These are phyloP conservation scores for Alternaria metachromatica DNA, from an alignment of 2,329 filamentous ascomycete species.

Conservation along the genomic window DNA sequence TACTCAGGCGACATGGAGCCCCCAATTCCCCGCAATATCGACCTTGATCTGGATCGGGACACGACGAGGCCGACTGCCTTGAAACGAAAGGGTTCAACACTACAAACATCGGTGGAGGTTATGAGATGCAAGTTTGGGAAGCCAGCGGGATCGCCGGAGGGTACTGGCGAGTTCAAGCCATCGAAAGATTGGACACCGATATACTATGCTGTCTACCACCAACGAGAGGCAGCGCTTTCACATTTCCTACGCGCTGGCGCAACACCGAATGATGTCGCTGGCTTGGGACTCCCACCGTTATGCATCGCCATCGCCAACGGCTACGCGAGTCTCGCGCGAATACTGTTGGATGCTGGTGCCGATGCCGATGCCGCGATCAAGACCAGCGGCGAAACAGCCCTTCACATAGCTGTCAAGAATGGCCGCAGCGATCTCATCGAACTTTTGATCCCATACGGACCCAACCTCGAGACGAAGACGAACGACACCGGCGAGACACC, in stretches of 20 bases:
- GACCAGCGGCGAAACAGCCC: slow-evolving; percentile 34
- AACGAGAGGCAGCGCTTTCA: slow-evolving; percentile 41
- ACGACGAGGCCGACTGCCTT: slow-evolving; percentile 7
- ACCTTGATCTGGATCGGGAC: slow-evolving; percentile 21
- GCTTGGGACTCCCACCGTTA: slow-evolving; percentile 32
- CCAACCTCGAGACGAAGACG: slow-evolving; percentile 33
- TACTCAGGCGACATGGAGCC: slow-evolving; percentile 21
- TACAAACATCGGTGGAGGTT: slow-evolving; percentile 42
- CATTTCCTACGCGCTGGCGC: slow-evolving; percentile 39
- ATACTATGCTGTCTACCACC: slow-evolving; percentile 38
- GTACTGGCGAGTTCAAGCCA: slow-evolving; percentile 18
- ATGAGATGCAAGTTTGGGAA: slow-evolving; percentile 40
- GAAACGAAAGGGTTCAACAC: slow-evolving; percentile 31
- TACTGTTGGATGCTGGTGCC: slow-evolving; percentile 39
- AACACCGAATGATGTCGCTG: slow-evolving; percentile 33
- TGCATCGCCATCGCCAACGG: slow-evolving; percentile 40
- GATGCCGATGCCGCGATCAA: slow-evolving; percentile 28
- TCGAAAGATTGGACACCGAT: slow-evolving; percentile 42
- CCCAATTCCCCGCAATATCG: slow-evolving; percentile 22
- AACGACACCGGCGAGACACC: slow-evolving; percentile 34
- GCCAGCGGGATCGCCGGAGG: slow-evolving; percentile 13
- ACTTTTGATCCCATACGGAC: slow-evolving; percentile 28
- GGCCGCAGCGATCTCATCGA: slow-evolving; percentile 35
- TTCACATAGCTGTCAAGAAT: slow-evolving; percentile 41
- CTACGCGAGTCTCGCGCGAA: slow-evolving; percentile 30